Evolutionary conservation across 108 stramenopile genomes (phyloP).

Genomic region (Fragilariopsis cylindrus): DNA sequence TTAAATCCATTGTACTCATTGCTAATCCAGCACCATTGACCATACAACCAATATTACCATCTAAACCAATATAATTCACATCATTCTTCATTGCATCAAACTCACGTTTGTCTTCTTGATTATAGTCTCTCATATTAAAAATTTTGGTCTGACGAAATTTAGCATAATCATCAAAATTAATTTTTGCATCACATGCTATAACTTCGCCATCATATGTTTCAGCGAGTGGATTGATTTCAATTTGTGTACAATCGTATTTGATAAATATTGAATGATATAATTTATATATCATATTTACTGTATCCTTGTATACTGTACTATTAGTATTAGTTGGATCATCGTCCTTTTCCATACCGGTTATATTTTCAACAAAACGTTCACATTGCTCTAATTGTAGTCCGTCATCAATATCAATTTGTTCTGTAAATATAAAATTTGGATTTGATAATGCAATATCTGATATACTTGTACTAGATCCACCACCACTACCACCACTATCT

Average conservation of each 20-base stretch:
- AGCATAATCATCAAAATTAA: constrained; percentile 93
- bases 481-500: constrained; percentile 47
- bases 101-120: constrained; percentile 90
- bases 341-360: constrained; percentile 23
- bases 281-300: constrained; percentile 47
- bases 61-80: constrained; percentile 97
- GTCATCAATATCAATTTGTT: constrained; percentile 75
- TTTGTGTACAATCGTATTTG: constrained; percentile 80
- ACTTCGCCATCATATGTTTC: constrained; percentile 67
- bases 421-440: constrained; percentile 73
- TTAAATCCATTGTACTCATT: constrained; percentile 97
- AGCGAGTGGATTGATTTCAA: constrained; percentile 94
- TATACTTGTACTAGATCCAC: constrained; percentile 50
- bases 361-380: constrained; percentile 53
- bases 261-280: constrained; percentile 79
- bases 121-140: constrained; percentile 69
- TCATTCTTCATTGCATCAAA: constrained; percentile 77
- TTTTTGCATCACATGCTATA: constrained; percentile 87
- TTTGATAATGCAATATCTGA: constrained; percentile 81
- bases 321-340: constrained; percentile 20
- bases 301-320: constrained; percentile 42
- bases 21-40: constrained; percentile 97
- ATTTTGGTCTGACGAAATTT: constrained; percentile 79
- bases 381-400: constrained; percentile 72
- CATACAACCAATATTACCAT: constrained; percentile 98